Evolutionary conservation across 192 early-diverging fungal genomes (phyloP).

Genomic region (Allomyces arbusculus): DNA sequence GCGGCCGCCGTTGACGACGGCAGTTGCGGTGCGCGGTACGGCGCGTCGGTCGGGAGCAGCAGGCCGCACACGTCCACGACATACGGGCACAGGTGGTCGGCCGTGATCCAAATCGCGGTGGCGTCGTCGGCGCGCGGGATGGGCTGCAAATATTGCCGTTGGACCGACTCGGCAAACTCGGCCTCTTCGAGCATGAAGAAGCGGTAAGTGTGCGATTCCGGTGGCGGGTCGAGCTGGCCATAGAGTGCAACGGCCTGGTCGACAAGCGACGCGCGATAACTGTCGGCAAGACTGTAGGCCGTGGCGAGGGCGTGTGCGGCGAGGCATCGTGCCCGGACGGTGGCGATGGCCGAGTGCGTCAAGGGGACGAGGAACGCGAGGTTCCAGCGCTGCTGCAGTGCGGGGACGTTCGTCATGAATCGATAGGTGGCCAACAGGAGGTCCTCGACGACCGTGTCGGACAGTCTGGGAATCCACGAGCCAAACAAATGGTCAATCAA

Average conservation of each 20-base stretch:
- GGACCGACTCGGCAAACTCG: not conserved
- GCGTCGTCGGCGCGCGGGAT: no score
- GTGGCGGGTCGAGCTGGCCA: no score
- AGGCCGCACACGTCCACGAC: conserved; percentile 49
- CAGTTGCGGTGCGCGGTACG: not conserved
- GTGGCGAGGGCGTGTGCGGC: no score
- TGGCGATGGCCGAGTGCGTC: no score
- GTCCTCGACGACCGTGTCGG: not conserved
- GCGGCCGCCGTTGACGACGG: conserved; percentile 4
- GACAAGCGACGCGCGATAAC: no score
- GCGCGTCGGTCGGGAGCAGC: conserved; percentile 20
- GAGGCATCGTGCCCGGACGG: no score
- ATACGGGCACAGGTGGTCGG: conserved; percentile 22
- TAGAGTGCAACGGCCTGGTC: no score
- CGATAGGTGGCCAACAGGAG: not conserved
- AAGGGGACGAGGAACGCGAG: no score
- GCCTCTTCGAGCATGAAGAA: conserved; percentile 1
- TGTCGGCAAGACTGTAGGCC: no score
- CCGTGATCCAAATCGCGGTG: not conserved
- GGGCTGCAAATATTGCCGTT: no score
- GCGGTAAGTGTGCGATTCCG: no score
- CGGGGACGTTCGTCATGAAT: not conserved
- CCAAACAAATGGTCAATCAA: not conserved
- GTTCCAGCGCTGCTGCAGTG: not conserved
- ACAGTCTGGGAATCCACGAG: not conserved